Conservation (phyloP, 2,329 filamentous ascomycete genomes). For the Lecanosticta acicola region DNA sequence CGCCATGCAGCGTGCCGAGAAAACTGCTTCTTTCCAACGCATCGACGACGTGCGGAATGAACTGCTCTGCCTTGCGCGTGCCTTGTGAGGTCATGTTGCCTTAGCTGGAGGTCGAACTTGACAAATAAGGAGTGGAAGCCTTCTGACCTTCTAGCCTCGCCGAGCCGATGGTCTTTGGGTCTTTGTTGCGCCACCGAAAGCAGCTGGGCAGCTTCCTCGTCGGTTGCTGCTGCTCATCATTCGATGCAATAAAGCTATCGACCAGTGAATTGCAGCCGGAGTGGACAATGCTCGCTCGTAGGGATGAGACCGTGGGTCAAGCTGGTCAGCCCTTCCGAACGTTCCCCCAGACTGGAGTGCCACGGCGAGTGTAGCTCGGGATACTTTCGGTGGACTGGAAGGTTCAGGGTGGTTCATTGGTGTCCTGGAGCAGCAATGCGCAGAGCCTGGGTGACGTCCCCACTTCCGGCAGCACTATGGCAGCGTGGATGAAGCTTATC, state of each 20-base stretch:
- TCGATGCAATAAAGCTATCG: slow-evolving; percentile 2
- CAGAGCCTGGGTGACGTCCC: slow-evolving; percentile 9
- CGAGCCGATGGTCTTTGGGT: background rate
- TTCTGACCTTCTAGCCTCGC: background rate
- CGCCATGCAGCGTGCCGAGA: background rate
- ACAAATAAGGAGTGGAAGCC: slow-evolving; percentile 7
- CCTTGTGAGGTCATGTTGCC: slow-evolving; percentile 5
- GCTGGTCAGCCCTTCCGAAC: background rate
- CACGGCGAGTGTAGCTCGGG: slow-evolving; percentile 2
- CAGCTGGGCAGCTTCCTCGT: background rate
- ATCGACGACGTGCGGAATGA: background rate
- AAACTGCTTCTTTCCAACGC: background rate
- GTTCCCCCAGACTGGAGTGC: background rate
- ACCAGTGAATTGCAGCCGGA: background rate
- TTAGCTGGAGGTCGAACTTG: background rate
- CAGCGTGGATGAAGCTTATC: slow-evolving; percentile 13
- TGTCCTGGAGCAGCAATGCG: slow-evolving; percentile 3
- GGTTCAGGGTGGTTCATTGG: slow-evolving; percentile 13
- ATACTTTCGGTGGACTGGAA: slow-evolving; percentile 15
- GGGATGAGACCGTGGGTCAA: slow-evolving; percentile 1
- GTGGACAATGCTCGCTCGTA: slow-evolving; percentile 2
- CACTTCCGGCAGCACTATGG: slow-evolving; percentile 12
- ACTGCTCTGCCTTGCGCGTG: slow-evolving; percentile 2
- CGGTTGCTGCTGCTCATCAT: background rate
- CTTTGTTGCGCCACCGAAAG: background rate